phyloP scores from a whole-genome alignment of 2,329 filamentous ascomycete species.

The Pyricularia pennisetigena region DNA sequence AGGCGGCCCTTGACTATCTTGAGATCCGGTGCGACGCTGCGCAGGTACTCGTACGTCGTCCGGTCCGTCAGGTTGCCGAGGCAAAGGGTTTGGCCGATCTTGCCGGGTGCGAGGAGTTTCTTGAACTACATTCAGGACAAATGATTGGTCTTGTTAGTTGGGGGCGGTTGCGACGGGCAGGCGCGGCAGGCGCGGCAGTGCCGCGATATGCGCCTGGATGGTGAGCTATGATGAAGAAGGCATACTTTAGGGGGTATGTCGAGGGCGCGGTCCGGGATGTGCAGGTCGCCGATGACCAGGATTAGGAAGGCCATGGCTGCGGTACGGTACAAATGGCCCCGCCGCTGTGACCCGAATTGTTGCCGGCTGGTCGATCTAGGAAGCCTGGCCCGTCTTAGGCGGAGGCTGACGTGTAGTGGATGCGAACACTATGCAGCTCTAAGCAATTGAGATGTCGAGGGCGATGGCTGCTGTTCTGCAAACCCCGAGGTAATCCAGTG shows the following conservation, averaged over 20 bases:
- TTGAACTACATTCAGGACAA: slow-evolving; percentile 53
- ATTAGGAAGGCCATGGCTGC: slow-evolving; percentile 76
- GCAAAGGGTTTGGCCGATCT: slow-evolving; percentile 74
- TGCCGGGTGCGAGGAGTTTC: slow-evolving; percentile 73
- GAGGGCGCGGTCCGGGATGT: slow-evolving; percentile 85
- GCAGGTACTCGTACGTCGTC: slow-evolving; percentile 71
- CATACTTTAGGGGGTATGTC: slow-evolving; percentile 82
- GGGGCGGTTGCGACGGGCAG: neutral
- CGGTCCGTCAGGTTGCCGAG: slow-evolving; percentile 74
- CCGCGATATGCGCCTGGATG: neutral
- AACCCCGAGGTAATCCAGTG: neutral
- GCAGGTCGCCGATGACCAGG: slow-evolving; percentile 84
- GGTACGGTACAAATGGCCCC: slow-evolving; percentile 2
- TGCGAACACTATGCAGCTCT: neutral
- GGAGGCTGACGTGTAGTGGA: neutral
- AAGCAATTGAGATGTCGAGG: neutral
- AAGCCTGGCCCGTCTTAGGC: too few relatives aligned
- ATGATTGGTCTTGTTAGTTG: neutral
- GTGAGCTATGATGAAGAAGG: neutral
- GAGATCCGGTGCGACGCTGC: slow-evolving; percentile 61
- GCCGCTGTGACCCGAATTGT: neutral
- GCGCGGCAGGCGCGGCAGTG: neutral
- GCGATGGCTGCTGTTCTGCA: neutral
- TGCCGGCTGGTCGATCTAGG: neutral
- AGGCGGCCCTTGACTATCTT: slow-evolving; percentile 60